These are phyloP conservation scores for Penicillium sp. DNA, from an alignment of 2,329 filamentous ascomycete species.

Conservation along the genomic window DNA sequence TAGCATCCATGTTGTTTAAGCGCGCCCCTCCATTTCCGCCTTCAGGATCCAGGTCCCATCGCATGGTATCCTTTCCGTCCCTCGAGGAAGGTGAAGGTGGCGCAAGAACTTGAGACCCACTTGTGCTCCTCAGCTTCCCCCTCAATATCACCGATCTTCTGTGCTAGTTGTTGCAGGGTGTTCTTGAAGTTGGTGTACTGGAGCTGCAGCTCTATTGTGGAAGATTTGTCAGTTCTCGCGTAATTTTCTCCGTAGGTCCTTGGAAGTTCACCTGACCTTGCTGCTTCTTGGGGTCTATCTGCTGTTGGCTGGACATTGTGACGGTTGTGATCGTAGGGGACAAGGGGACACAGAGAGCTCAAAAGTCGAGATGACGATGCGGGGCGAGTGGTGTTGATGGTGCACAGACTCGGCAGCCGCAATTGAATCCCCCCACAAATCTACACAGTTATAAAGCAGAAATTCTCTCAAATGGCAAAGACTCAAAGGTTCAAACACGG, in stretches of 20 bases:
- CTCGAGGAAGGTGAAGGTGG: neutral
- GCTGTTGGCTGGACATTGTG: constrained; percentile 44
- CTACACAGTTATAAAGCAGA: neutral
- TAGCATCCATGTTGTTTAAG: constrained; percentile 14
- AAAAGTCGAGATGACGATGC: constrained; percentile 37
- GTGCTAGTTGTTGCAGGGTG: constrained; percentile 84
- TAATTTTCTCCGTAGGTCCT: neutral
- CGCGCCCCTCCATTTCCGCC: neutral
- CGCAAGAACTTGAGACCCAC: constrained; percentile 55
- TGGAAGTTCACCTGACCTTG: constrained; percentile 41
- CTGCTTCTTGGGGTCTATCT: constrained; percentile 48
- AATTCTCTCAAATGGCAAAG: neutral
- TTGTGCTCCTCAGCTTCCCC: constrained; percentile 98
- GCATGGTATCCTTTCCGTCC: neutral
- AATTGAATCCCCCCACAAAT: constrained; percentile 1
- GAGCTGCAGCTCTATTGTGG: constrained; percentile 48
- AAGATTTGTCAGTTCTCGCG: constrained; percentile 10
- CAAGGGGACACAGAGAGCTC: constrained; percentile 23
- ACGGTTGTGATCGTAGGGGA: constrained; percentile 10
- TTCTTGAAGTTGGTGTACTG: constrained; percentile 62
- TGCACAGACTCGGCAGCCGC: constrained; percentile 13
- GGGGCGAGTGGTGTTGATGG: constrained; percentile 29
- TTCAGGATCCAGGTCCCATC: neutral
- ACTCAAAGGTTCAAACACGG: too few species aligned
- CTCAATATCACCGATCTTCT: constrained; percentile 97